These are phyloP conservation scores for Rhexocercosporidium sp. DNA, from an alignment of 2,329 filamentous ascomycete species.

Conservation along the genomic window DNA sequence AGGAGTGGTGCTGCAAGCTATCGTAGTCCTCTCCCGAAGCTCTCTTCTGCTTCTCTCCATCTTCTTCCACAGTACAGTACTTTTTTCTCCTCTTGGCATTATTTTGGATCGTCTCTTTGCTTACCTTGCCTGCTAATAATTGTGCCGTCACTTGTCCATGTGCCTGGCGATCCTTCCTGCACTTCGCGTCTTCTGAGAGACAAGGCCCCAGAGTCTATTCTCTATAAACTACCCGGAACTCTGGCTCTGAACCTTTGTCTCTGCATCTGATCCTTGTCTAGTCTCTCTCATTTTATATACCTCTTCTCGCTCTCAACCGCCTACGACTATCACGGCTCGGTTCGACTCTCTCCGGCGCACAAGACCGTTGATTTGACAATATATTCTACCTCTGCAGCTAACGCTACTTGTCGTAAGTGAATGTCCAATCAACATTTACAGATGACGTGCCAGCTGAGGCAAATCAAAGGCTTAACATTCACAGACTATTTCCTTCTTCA, in stretches of 20 bases:
- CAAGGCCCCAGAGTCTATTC: conserved; percentile 9
- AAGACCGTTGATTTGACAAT: not conserved
- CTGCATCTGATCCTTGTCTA: conserved; percentile 13
- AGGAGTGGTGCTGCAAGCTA: not conserved
- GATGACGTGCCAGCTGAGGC: conserved; percentile 12
- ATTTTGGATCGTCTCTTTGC: not conserved
- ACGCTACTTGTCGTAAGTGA: conserved; percentile 8
- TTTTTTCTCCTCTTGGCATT: not conserved
- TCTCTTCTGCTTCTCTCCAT: not conserved
- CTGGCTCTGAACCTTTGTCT: conserved; percentile 4
- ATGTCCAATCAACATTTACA: conserved; percentile 27
- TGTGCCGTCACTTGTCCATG: conserved; percentile 8
- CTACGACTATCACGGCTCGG: conserved; percentile 5
- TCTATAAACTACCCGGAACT: conserved; percentile 15
- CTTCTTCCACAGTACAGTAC: not conserved
- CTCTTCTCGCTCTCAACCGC: not conserved
- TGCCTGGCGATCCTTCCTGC: conserved; percentile 32
- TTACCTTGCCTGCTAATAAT: not conserved
- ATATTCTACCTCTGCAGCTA: not conserved
- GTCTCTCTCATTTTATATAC: conserved; percentile 12
- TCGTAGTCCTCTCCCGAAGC: not conserved
- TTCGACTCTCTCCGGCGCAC: conserved; percentile 11
- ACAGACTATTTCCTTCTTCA: conserved; percentile 12
- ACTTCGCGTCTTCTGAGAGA: conserved; percentile 20
- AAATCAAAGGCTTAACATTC: conserved; percentile 24